These are phyloP conservation scores for Tetracentron sinense DNA, from an alignment of 164 flowering plant species.

Conservation along the genomic window DNA sequence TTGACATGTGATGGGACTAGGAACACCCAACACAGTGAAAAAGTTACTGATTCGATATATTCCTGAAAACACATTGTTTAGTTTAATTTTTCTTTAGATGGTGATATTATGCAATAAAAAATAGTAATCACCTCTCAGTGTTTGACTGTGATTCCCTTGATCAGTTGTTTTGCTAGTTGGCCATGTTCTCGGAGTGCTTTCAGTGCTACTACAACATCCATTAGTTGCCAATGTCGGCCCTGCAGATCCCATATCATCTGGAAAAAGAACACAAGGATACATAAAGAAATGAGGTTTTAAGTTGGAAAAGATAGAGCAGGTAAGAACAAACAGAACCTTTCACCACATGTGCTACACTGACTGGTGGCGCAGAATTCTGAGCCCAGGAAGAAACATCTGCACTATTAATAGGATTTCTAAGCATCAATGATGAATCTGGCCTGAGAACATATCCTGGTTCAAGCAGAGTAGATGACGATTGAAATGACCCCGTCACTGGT, in stretches of 20 bases:
- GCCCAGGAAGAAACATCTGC: slow-evolving; percentile 54
- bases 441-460: slow-evolving; percentile 43
- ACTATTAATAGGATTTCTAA: slow-evolving; percentile 32
- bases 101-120: too few relatives aligned
- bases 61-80: too few relatives aligned
- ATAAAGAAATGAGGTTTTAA: slow-evolving; percentile 1
- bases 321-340: slow-evolving; percentile 33
- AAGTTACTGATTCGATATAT: too few relatives aligned
- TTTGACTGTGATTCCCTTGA: slow-evolving; percentile 36
- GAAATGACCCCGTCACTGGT: slow-evolving; percentile 40
- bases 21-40: too few relatives aligned
- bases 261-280: slow-evolving; percentile 5
- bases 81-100: too few relatives aligned
- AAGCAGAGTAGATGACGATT: slow-evolving; percentile 33
- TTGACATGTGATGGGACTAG: too few relatives aligned
- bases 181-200: slow-evolving; percentile 48
- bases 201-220: slow-evolving; percentile 52
- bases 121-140: slow-evolving; percentile 43
- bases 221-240: slow-evolving; percentile 40
- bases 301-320: not conserved
- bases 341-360: slow-evolving; percentile 28
- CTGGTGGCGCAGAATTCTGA: slow-evolving; percentile 36
- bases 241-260: slow-evolving; percentile 37
- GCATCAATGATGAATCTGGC: slow-evolving; percentile 48
- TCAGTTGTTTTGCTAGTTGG: slow-evolving; percentile 35